These are phyloP conservation scores for Citrus hindsii DNA, from an alignment of 345 rosid species.

Conservation along the genomic window DNA sequence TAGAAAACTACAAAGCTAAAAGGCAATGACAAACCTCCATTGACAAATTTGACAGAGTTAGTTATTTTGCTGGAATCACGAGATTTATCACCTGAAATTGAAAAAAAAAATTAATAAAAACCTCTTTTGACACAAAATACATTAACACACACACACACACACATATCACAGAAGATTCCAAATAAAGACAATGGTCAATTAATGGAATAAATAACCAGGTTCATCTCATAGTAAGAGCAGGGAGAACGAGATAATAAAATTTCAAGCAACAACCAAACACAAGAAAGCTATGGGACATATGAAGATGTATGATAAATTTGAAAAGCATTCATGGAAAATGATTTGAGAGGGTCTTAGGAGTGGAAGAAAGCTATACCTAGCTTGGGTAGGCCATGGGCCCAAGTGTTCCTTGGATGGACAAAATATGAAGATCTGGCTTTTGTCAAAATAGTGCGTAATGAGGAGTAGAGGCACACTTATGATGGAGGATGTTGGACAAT, in stretches of 20 bases:
- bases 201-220: not conserved
- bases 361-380: not conserved
- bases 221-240: not conserved
- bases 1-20: slow-evolving; percentile 14
- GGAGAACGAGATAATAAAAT: not conserved
- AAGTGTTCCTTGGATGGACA: not conserved
- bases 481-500: not conserved
- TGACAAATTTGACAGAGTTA: slow-evolving; percentile 64
- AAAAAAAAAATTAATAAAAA: slow-evolving; percentile 16
- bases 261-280: not conserved
- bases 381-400: not conserved
- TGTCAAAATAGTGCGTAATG: not conserved
- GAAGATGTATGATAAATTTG: not conserved
- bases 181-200: not conserved
- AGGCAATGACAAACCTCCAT: slow-evolving; percentile 74
- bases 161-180: not conserved
- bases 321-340: not conserved
- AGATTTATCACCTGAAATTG: slow-evolving; percentile 47
- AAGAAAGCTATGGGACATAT: not conserved
- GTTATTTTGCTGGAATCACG: slow-evolving; percentile 32
- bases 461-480: not conserved
- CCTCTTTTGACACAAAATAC: slow-evolving; percentile 15
- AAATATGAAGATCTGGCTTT: not conserved
- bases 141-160: not conserved
- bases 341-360: not conserved